Conservation (phyloP, 768 basidiomycete genomes). For the Boletus edulis region DNA sequence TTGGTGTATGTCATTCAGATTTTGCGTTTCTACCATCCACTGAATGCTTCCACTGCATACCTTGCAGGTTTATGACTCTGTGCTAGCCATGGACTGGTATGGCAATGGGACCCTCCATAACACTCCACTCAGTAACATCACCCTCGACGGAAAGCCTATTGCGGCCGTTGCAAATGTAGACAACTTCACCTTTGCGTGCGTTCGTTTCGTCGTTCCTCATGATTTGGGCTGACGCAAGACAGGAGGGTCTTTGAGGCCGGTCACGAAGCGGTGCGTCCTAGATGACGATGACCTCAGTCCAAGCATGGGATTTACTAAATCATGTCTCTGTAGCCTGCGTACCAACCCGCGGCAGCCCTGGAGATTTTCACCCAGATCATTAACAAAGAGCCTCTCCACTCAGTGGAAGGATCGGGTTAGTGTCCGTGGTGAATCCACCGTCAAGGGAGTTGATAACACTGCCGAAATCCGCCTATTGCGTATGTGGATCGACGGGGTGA, state of each 20-base stretch:
- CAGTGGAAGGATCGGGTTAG: slow-evolving; percentile 28
- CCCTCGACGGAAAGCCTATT: slow-evolving; percentile 48
- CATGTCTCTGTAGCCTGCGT: slow-evolving; percentile 40
- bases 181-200: slow-evolving; percentile 67
- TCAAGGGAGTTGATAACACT: background rate
- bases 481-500: too few species aligned
- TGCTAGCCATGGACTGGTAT: slow-evolving; percentile 48
- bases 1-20: slow-evolving; percentile 32
- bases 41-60: background rate
- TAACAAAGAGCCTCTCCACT: slow-evolving; percentile 51
- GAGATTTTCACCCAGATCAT: slow-evolving; percentile 49
- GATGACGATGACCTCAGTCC: background rate
- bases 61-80: slow-evolving; percentile 33
- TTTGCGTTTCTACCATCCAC: background rate
- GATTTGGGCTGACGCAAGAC: background rate
- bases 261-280: slow-evolving; percentile 62
- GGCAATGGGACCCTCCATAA: slow-evolving; percentile 38
- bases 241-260: slow-evolving; percentile 58
- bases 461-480: too few species aligned
- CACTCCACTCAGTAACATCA: slow-evolving; percentile 52
- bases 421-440: too few species aligned
- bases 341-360: background rate
- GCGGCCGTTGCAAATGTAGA: slow-evolving; percentile 64
- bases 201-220: slow-evolving; percentile 4
- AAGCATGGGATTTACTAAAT: background rate